Evolutionary conservation across 202 grass and related monocot genomes (phyloP).

Genomic region (Musa balbisiana): DNA sequence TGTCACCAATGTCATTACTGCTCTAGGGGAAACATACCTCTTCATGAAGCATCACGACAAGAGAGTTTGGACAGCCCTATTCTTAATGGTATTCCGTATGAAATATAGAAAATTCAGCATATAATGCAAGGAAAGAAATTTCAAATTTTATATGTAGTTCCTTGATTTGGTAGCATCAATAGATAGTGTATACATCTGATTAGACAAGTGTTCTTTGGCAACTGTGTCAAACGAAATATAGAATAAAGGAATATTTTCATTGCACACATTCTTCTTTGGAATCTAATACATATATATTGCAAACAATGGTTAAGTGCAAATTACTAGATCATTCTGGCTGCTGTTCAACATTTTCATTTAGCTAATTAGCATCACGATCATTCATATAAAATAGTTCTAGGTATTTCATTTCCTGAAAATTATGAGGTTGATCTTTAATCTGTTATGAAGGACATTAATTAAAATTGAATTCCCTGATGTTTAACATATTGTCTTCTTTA

Average conservation of each 20-base stretch:
- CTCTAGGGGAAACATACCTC: conserved; percentile 84
- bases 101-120: neutral
- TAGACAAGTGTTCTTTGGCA: neutral
- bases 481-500: conserved; percentile 27
- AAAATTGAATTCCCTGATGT: neutral
- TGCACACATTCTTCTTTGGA: neutral
- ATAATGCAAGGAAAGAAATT: neutral
- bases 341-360: neutral
- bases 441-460: neutral
- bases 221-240: neutral
- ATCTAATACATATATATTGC: neutral
- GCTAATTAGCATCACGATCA: neutral
- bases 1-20: conserved; percentile 90
- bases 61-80: conserved; percentile 86
- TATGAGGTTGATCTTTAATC: neutral
- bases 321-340: neutral
- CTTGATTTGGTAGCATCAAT: neutral
- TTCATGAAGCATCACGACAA: conserved; percentile 79
- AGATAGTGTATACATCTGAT: neutral
- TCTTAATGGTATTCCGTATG: conserved; percentile 61
- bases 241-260: neutral
- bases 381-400: neutral
- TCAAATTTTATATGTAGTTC: neutral
- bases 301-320: neutral
- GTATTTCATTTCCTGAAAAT: neutral